phyloP scores from a whole-genome alignment of 352 stramenopile genomes.

The Phytophthora podocarpi region DNA sequence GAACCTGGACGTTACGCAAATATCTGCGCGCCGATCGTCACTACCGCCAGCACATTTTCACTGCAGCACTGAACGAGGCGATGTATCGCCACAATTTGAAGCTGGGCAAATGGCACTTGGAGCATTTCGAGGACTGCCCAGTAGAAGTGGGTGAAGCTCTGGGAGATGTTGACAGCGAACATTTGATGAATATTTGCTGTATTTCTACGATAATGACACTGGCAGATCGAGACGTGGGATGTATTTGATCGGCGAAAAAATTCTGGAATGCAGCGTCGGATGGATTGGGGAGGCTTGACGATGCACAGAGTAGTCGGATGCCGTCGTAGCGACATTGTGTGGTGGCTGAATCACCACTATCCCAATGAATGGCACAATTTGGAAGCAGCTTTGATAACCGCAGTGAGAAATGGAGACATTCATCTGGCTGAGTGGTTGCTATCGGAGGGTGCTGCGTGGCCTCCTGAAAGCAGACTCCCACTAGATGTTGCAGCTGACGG shows the following conservation, averaged over 20 bases:
- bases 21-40: background rate
- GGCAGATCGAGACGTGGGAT: too few relatives aligned
- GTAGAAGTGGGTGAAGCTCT: too few relatives aligned
- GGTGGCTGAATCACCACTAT: constrained; percentile 21
- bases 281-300: too few relatives aligned
- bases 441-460: background rate
- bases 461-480: too few relatives aligned
- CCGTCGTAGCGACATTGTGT: constrained; percentile 16
- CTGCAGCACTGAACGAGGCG: background rate
- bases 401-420: constrained; percentile 16
- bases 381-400: background rate
- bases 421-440: constrained; percentile 25
- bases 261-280: too few relatives aligned
- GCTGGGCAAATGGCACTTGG: background rate
- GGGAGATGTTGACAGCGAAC: too few relatives aligned
- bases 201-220: too few relatives aligned
- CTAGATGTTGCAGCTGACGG: constrained; percentile 6
- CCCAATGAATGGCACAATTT: background rate
- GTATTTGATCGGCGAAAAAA: too few relatives aligned
- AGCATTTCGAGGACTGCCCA: background rate
- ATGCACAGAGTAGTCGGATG: too few relatives aligned
- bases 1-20: background rate
- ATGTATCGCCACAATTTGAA: background rate
- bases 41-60: background rate
- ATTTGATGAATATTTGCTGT: too few relatives aligned